Evolutionary conservation across 2,329 filamentous ascomycete species (phyloP).

Genomic region (Boeremia exigua): DNA sequence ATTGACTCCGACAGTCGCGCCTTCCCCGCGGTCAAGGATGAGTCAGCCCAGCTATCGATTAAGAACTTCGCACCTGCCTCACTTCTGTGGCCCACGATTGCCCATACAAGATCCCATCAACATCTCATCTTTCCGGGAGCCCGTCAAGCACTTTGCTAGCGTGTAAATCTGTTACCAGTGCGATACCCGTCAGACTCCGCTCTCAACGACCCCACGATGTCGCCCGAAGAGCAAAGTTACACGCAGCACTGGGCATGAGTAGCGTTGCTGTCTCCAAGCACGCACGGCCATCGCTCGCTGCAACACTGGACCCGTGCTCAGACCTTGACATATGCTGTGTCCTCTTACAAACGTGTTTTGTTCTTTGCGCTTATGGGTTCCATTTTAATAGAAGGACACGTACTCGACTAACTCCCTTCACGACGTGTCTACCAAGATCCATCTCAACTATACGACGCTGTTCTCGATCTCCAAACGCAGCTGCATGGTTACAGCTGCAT

Average conservation of each 20-base stretch:
- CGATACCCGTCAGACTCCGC: not conserved
- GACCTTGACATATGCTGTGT: too few species aligned
- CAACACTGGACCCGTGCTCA: too few species aligned
- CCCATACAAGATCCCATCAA: not conserved
- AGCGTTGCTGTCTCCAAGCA: too few species aligned
- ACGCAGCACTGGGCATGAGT: too few species aligned
- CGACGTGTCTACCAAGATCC: not conserved
- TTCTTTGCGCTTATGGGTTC: too few species aligned
- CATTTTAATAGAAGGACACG: too few species aligned
- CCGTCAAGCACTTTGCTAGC: not conserved
- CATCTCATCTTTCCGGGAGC: not conserved
- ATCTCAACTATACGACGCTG: not conserved
- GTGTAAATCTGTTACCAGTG: not conserved
- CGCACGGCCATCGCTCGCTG: too few species aligned
- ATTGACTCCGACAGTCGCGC: conserved; percentile 19
- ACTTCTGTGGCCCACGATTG: not conserved
- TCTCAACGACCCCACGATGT: not conserved
- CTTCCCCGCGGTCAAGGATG: conserved; percentile 14
- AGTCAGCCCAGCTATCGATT: conserved; percentile 17
- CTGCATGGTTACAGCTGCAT: conserved; percentile 7
- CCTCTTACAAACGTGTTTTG: too few species aligned
- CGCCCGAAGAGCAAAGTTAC: too few species aligned
- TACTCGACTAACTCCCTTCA: too few species aligned
- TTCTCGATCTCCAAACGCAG: not conserved
- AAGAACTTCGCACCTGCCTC: conserved; percentile 1